Evolutionary conservation across 2,329 filamentous ascomycete species (phyloP).

Genomic region (Pseudogymnoascus sp.): DNA sequence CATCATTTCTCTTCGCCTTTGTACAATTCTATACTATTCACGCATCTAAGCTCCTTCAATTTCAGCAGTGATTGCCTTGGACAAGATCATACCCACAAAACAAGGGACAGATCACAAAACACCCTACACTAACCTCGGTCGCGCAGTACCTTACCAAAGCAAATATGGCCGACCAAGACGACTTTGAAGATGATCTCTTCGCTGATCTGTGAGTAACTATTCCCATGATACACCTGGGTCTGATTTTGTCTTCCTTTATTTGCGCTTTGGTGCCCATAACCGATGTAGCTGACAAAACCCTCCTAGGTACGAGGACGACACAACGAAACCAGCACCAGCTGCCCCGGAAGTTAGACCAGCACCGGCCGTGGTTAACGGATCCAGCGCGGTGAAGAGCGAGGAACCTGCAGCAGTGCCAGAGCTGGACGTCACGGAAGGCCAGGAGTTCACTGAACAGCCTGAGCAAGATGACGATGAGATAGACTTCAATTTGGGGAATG

Average conservation of each 20-base stretch:
- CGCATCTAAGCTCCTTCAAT: background rate
- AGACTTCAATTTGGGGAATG: slow-evolving; percentile 46
- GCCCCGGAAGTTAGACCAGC: slow-evolving; percentile 20
- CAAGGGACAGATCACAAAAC: background rate
- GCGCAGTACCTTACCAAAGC: slow-evolving; percentile 11
- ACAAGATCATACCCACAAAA: background rate
- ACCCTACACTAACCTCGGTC: background rate
- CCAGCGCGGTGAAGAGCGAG: slow-evolving; percentile 21
- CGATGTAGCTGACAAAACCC: slow-evolving; percentile 11
- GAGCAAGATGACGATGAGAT: slow-evolving; percentile 50
- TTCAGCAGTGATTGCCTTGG: background rate
- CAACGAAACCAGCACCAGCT: slow-evolving; percentile 33
- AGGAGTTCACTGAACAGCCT: slow-evolving; percentile 36
- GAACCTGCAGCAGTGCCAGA: slow-evolving; percentile 16
- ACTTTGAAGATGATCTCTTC: slow-evolving; percentile 89
- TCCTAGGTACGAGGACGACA: slow-evolving; percentile 53
- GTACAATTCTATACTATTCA: background rate
- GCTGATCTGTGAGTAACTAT: slow-evolving; percentile 72
- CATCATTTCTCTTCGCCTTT: background rate
- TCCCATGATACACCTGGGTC: background rate
- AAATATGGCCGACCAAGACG: slow-evolving; percentile 70
- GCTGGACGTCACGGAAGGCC: slow-evolving; percentile 23
- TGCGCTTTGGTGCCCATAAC: background rate
- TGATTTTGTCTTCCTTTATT: background rate
- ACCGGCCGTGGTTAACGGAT: slow-evolving; percentile 21